A percentile compares a stretch with the other conserved stretches of the same genome.
Conservation (phyloP, 192 early-diverging fungal genomes). For the Geranomyces michiganensis region DNA sequence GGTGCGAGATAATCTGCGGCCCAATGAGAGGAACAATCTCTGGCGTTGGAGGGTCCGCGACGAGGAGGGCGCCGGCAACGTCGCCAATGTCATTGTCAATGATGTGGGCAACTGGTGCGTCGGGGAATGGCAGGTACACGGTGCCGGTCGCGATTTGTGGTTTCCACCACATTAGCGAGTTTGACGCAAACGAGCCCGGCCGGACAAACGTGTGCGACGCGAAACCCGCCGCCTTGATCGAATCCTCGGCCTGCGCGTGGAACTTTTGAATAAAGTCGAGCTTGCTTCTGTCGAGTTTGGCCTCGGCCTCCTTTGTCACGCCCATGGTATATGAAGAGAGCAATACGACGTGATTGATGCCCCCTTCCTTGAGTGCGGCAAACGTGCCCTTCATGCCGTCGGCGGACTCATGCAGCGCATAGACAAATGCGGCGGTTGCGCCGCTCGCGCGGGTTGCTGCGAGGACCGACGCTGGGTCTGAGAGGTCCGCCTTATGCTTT, state of each 20-base stretch:
- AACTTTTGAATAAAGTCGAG: not conserved
- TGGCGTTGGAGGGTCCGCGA: not conserved
- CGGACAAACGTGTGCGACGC: constrained; percentile 6
- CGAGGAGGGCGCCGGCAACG: constrained; percentile 11
- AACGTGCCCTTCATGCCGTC: not conserved
- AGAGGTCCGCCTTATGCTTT: constrained; percentile 16
- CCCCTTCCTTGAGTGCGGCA: not conserved
- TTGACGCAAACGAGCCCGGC: constrained; percentile 8
- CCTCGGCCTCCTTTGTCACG: not conserved
- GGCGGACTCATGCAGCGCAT: constrained; percentile 3
- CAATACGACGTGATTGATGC: constrained; percentile 5
- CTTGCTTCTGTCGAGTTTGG: not conserved
- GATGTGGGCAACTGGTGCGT: constrained; percentile 12
- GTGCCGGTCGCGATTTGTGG: not conserved
- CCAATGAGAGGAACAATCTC: constrained; percentile 3
- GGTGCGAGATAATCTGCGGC: not conserved
- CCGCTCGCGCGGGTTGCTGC: not conserved
- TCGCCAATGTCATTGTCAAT: constrained; percentile 18
- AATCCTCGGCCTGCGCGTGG: not conserved
- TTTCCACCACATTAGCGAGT: not conserved
- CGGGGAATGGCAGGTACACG: constrained; percentile 6
- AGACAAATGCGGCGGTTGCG: constrained; percentile 14
- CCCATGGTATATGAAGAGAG: not conserved
- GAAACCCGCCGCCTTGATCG: not conserved
- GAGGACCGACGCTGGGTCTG: constrained; percentile 9